Evolutionary conservation across 208 protist genomes (phyloP), one percentile per base, ranked within the genome.

Genomic region (Leishmania tarentolae): DNA sequence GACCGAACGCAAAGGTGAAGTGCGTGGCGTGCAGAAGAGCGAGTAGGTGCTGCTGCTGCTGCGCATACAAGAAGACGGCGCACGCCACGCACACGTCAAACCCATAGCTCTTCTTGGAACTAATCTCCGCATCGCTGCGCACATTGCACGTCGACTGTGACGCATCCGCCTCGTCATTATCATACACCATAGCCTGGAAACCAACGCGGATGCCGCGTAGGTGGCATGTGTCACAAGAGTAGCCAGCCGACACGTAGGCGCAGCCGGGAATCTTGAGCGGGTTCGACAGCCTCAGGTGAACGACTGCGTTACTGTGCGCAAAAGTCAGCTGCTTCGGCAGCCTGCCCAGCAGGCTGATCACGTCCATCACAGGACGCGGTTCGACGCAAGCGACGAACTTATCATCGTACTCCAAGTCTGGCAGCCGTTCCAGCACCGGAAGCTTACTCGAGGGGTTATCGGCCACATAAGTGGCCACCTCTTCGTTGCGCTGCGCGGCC

Each of bases 41-140:
- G 2, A 80, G 61, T 17, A 93, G 69, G 40, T 78, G 17, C 21
- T 83, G 69, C 4, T 57, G 81, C 47, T 89, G 87, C 37, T 75
- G 61, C 2, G 70, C 63, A 61, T 88, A 92, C 40, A 95, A 95
- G 74, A 81, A 90, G 8, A 90, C 80, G 24, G 89, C 92, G 78
- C 90, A 95, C n/a, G 81, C 86, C 44, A 91, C 76, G 77, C 92
- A 95, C 74, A 93, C 85, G 77, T 95, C 90, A 52, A 93, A 95
- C 65, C 90, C 92, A 47, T 87, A 85, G 50, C 40, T 86, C 53
- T 76, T 71, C 53, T 81, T 70, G 35, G 56, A 63, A n/a, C 78
- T 78, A 24, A 92, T 86, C 31, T 86, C 84, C 61, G 85, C 90
- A 50, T 88, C 78, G 68, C 88, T 91, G 75, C 88, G 87, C 59